Percentiles rank a stretch among this genome's conserved stretches.
Evolutionary conservation across 306 rosid genomes (phyloP).

Genomic region (Cicer chorassanicum): DNA sequence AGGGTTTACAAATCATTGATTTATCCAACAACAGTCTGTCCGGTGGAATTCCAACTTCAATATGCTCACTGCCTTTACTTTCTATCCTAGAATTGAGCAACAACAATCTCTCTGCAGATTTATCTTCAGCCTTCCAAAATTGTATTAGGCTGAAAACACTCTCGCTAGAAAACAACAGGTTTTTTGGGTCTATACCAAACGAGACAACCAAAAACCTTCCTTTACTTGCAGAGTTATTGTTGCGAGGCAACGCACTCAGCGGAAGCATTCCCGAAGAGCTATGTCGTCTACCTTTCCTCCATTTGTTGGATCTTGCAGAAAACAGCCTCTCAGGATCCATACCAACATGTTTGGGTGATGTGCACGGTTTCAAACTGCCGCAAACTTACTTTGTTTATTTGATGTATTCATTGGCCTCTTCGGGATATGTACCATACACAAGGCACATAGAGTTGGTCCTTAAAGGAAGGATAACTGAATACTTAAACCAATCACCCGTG

Average conservation of each 20-base stretch:
- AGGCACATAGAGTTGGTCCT: constrained; percentile 28
- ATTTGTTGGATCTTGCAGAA: constrained; percentile 27
- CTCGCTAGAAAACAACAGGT: neutral
- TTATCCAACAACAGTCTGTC: constrained; percentile 27
- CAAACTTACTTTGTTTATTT: neutral
- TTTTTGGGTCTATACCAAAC: constrained; percentile 31
- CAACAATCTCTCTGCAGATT: neutral
- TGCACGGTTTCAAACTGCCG: constrained; percentile 32
- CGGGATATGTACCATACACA: neutral
- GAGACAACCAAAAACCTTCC: constrained; percentile 15
- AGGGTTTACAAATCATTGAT: neutral
- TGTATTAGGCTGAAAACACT: neutral
- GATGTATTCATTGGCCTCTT: neutral
- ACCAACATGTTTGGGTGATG: constrained; percentile 36
- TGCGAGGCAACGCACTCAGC: constrained; percentile 17
- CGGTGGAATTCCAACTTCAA: constrained; percentile 29
- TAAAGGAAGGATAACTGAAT: neutral
- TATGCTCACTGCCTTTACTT: constrained; percentile 25
- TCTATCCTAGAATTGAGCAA: constrained; percentile 8
- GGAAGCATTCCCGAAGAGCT: constrained; percentile 25
- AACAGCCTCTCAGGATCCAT: constrained; percentile 24
- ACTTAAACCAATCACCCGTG: neutral
- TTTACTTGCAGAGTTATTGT: constrained; percentile 3
- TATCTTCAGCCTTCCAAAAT: constrained; percentile 23
- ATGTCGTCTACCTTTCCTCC: neutral